phyloP scores from a whole-genome alignment of 306 rosid species.

The Sechiopsis laciniata region DNA sequence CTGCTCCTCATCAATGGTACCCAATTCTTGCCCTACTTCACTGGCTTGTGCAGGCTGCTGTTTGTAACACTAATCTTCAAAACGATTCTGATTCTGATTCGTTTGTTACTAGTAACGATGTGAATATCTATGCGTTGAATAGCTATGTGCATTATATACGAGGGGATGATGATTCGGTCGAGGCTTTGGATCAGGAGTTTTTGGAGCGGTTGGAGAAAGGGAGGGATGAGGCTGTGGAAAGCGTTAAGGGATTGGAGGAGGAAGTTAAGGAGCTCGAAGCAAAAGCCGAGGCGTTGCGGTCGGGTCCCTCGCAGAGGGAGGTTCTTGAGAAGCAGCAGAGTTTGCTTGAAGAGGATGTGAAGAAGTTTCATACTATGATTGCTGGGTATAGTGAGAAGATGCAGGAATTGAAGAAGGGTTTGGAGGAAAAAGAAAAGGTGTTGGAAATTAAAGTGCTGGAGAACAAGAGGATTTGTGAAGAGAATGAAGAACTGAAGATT shows the following conservation, averaged over 20 bases:
- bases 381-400: constrained; percentile 38
- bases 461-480: constrained; percentile 42
- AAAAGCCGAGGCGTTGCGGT: constrained; percentile 36
- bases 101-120: constrained; percentile 26
- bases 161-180: constrained; percentile 60
- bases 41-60: constrained; percentile 75
- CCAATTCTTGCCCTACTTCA: constrained; percentile 66
- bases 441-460: constrained; percentile 53
- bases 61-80: constrained; percentile 29
- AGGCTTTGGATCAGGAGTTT: constrained; percentile 40
- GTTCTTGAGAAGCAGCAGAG: constrained; percentile 53
- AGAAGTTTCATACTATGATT: constrained; percentile 59
- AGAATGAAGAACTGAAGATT: constrained; percentile 60
- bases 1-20: constrained; percentile 91
- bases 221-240: constrained; percentile 34
- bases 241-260: constrained; percentile 23
- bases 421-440: constrained; percentile 55
- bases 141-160: constrained; percentile 47
- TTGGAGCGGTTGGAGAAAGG: constrained; percentile 38
- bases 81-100: constrained; percentile 25
- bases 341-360: constrained; percentile 57
- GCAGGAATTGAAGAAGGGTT: constrained; percentile 35
- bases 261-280: constrained; percentile 29
- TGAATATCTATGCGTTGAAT: constrained; percentile 37
- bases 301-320: constrained; percentile 49